A percentile compares a stretch with the other conserved stretches of the same genome.
Conservation (phyloP, 768 basidiomycete species). For the Pulveroboletus sp. region DNA sequence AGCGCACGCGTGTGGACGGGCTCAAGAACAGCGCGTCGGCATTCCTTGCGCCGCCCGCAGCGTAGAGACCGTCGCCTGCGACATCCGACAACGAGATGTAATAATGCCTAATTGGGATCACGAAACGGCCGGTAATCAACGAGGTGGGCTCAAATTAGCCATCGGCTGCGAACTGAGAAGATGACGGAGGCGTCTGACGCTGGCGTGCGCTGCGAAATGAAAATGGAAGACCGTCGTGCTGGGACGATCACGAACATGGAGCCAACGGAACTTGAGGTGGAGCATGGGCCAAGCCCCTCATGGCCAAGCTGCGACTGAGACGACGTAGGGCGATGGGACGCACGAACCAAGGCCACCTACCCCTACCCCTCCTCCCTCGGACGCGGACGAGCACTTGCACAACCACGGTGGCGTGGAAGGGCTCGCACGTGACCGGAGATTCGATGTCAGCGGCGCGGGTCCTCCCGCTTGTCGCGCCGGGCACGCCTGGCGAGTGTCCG, state of each 20-base stretch:
- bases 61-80: neutral
- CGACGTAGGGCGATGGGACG: neutral
- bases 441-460: constrained; percentile 18
- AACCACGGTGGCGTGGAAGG: too few relatives aligned
- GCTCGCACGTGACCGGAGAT: constrained; percentile 20
- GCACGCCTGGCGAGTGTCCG: neutral
- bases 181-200: constrained; percentile 1
- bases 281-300: neutral
- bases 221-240: constrained; percentile 16
- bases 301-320: neutral
- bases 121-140: constrained; percentile 2
- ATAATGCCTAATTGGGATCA: constrained; percentile 3
- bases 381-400: too few relatives aligned
- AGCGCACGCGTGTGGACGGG: too few relatives aligned
- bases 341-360: too few relatives aligned
- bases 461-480: constrained; percentile 16
- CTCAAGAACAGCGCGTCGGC: too few relatives aligned
- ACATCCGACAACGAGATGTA: neutral
- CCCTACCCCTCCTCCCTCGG: too few relatives aligned
- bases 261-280: constrained; percentile 17
- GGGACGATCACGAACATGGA: neutral
- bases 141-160: constrained; percentile 3
- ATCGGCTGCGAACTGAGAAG: constrained; percentile 16
- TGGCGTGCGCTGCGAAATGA: constrained; percentile 11
- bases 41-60: too few relatives aligned